Base-by-base conservation (phyloP, 176 grass and related monocot species). In the Carex kokanica region DNA sequence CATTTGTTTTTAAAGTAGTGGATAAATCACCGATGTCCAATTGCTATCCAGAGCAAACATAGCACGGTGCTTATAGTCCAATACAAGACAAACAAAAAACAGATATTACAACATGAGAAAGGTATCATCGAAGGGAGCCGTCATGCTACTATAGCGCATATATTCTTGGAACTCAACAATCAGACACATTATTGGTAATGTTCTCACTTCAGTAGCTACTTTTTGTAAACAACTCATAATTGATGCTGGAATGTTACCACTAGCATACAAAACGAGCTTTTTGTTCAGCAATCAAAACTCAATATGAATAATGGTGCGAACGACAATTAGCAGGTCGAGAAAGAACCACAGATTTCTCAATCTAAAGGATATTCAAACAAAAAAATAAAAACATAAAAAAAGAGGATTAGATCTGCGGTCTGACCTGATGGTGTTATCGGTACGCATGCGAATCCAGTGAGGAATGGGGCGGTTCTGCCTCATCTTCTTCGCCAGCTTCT, bases 391-490 rank as follows among this genome's bases (percentile, higher is more conserved):
- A 47, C 3, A 84, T 1, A 66, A 58, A 45, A 32, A 65, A 81
- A 31, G 56, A 65, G 31, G 83, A 61, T 4, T 58, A 72, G 64
- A 72, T 89, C 21, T n/a, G 64, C 16, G 68, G 23, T 15, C 6
- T 51, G 61, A 97, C 94, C 91, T 97, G 91, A 93, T 97, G 72
- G 91, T 97, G 85, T 93, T 97, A 66, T 97, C 88, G 43, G 91
- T 97, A 61, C 94, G 70, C 94, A 93, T 93, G 87, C 94, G 89
- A 78, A 97, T 97, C 94, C 94, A 97, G 89, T 93, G 90, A 86
- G 94, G 94, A 87, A 97, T 97, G 80, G 94, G 94, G 65, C 94
- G 94, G 87, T 97, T 97, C 91, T 97, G 94, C 85, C 89, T 87
- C 94, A 90, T 88, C 89, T 93, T 97, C 91, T 97, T 93, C 70